These are phyloP conservation scores for Colletotrichum truncatum DNA, from an alignment of 2,329 filamentous ascomycete genomes.

Conservation along the genomic window DNA sequence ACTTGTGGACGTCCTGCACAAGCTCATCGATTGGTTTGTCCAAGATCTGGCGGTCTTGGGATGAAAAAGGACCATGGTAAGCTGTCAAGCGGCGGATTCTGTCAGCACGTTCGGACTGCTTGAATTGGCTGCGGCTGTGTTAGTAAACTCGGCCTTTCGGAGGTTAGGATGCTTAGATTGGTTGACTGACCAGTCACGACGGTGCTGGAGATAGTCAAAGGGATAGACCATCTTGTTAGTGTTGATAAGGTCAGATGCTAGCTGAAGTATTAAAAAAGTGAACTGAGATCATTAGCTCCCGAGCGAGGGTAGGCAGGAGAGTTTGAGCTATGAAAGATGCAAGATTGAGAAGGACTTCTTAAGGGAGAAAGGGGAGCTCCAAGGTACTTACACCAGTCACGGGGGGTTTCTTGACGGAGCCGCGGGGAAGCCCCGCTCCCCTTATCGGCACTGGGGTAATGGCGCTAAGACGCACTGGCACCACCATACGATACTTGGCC, in stretches of 20 bases:
- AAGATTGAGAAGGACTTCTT: neutral
- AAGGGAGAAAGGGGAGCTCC: conserved; percentile 3
- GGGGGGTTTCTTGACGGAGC: conserved; percentile 8
- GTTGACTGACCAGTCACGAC: conserved; percentile 71
- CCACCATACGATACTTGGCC: conserved; percentile 13
- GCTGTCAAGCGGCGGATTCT: conserved; percentile 73
- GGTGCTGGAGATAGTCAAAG: conserved; percentile 74
- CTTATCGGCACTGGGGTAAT: conserved; percentile 28
- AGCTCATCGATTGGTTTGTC: conserved; percentile 79
- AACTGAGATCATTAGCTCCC: neutral
- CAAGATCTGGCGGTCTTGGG: conserved; percentile 73
- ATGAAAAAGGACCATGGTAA: conserved; percentile 74
- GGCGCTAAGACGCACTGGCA: conserved; percentile 6
- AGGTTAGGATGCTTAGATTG: neutral
- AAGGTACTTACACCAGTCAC: conserved; percentile 24
- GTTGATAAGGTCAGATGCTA: neutral
- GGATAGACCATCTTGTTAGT: conserved; percentile 30
- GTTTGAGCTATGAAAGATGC: neutral
- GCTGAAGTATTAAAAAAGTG: neutral
- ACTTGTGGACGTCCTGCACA: conserved; percentile 80
- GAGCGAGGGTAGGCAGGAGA: neutral
- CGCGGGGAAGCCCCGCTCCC: conserved; percentile 28
- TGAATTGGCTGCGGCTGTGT: conserved; percentile 69
- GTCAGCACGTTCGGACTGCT: conserved; percentile 78
- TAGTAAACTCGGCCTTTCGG: conserved; percentile 33